Conservation (phyloP, 192 early-diverging fungal genomes). For the Chytriomyces confervae region DNA sequence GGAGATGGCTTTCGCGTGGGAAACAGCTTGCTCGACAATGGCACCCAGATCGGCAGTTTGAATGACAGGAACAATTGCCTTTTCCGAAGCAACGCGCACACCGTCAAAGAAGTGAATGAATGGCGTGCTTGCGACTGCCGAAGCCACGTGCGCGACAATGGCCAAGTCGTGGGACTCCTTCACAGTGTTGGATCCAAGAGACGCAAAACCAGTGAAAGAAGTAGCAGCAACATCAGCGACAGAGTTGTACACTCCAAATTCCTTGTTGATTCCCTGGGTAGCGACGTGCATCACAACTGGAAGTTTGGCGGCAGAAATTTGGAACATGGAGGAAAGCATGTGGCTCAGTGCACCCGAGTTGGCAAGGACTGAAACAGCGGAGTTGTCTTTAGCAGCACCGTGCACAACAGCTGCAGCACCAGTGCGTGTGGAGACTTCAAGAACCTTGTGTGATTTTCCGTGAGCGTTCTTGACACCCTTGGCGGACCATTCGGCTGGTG, state of each 20-base stretch:
- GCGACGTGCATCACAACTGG: conserved; percentile 86
- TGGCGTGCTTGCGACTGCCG: conserved; percentile 64
- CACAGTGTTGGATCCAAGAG: conserved; percentile 75
- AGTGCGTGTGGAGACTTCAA: conserved; percentile 76
- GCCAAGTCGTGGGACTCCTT: conserved; percentile 93
- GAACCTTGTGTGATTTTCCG: conserved; percentile 69
- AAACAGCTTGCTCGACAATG: conserved; percentile 45
- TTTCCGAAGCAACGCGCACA: conserved; percentile 60
- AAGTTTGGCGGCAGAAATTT: conserved; percentile 63
- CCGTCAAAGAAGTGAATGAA: conserved; percentile 86
- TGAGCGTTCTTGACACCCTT: conserved; percentile 70
- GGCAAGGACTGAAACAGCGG: conserved; percentile 63
- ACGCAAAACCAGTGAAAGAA: conserved; percentile 76
- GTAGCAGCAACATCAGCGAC: conserved; percentile 77
- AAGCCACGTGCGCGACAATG: conserved; percentile 80
- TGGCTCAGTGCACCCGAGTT: conserved; percentile 76
- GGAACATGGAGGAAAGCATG: conserved; percentile 84
- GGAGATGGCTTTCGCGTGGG: not conserved
- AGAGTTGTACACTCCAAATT: conserved; percentile 64
- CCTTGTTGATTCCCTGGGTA: conserved; percentile 67
- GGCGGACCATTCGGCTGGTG: conserved; percentile 69
- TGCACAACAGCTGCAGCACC: conserved; percentile 81
- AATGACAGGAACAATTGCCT: conserved; percentile 58
- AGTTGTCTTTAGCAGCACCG: conserved; percentile 67
- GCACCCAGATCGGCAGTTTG: conserved; percentile 53